Conservation (phyloP, 768 basidiomycete genomes). For the Suillus decipiens region DNA sequence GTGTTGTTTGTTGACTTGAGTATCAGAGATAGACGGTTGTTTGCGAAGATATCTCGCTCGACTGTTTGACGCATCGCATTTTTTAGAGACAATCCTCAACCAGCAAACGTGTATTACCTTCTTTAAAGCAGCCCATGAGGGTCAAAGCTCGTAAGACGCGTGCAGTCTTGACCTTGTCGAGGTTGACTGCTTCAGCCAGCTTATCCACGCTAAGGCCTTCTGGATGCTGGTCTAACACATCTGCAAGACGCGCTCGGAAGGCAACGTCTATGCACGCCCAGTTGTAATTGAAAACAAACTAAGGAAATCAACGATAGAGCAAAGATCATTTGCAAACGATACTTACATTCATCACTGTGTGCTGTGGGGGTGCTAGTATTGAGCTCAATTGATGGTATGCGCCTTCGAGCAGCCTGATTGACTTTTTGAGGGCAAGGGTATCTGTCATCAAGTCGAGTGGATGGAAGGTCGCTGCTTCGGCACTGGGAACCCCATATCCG, state of each 20-base stretch:
- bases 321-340: neutral
- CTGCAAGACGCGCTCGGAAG: constrained; percentile 28
- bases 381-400: constrained; percentile 30
- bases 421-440: neutral
- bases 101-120: constrained; percentile 20
- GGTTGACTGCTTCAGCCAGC: constrained; percentile 24
- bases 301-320: neutral
- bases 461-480: constrained; percentile 24
- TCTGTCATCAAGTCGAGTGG: constrained; percentile 22
- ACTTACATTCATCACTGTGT: constrained; percentile 29
- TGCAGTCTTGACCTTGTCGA: constrained; percentile 31
- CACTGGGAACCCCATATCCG: constrained; percentile 24
- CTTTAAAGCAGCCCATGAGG: constrained; percentile 31
- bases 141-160: constrained; percentile 34
- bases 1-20: too few species aligned
- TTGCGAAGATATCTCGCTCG: too few species aligned
- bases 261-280: constrained; percentile 30
- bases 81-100: neutral
- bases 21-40: too few species aligned
- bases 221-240: constrained; percentile 26
- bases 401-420: constrained; percentile 26
- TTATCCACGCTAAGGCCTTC: constrained; percentile 30
- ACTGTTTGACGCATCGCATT: too few species aligned
- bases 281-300: constrained; percentile 25
- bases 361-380: constrained; percentile 30